phyloP scores from a whole-genome alignment of 805 yeast species.

The Trichomonascus vanleenenianus region DNA sequence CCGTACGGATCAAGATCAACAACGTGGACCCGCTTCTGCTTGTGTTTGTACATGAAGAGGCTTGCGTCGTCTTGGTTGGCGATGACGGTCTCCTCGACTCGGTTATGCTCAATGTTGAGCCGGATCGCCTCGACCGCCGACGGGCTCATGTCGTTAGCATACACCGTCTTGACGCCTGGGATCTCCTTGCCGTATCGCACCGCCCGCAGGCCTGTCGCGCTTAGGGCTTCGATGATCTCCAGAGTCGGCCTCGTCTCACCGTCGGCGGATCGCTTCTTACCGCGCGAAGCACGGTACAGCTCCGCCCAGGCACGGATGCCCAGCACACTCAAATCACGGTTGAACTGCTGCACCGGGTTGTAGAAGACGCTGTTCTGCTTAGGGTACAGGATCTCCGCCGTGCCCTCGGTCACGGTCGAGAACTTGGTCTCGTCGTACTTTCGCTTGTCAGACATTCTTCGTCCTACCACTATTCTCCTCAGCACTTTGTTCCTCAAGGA shows the following conservation, averaged over 20 bases:
- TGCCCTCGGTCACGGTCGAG: constrained; percentile 53
- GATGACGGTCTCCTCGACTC: constrained; percentile 46
- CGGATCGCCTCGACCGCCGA: constrained; percentile 80
- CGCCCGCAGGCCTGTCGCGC: constrained; percentile 94
- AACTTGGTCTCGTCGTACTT: constrained; percentile 9
- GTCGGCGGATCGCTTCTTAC: constrained; percentile 15
- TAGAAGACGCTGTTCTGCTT: constrained; percentile 81
- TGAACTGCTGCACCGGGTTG: constrained; percentile 94
- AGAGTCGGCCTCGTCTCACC: constrained; percentile 38
- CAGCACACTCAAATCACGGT: constrained; percentile 80
- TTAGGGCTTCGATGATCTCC: constrained; percentile 76
- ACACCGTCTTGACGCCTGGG: constrained; percentile 59
- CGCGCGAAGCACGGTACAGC: constrained; percentile 37
- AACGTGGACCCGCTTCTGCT: constrained; percentile 44
- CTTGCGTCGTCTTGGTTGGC: constrained; percentile 90
- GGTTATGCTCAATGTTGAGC: constrained; percentile 62
- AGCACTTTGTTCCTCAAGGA: no score
- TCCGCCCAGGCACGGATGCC: constrained; percentile 85
- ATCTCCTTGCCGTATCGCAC: constrained; percentile 89
- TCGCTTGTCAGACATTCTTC: background rate
- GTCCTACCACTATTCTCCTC: no score
- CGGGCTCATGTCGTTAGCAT: constrained; percentile 84
- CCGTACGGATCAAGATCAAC: constrained; percentile 97
- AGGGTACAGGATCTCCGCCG: constrained; percentile 75
- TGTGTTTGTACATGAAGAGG: constrained; percentile 52